phyloP scores from a whole-genome alignment of 345 rosid species.

The Xanthoceras sorbifolium region DNA sequence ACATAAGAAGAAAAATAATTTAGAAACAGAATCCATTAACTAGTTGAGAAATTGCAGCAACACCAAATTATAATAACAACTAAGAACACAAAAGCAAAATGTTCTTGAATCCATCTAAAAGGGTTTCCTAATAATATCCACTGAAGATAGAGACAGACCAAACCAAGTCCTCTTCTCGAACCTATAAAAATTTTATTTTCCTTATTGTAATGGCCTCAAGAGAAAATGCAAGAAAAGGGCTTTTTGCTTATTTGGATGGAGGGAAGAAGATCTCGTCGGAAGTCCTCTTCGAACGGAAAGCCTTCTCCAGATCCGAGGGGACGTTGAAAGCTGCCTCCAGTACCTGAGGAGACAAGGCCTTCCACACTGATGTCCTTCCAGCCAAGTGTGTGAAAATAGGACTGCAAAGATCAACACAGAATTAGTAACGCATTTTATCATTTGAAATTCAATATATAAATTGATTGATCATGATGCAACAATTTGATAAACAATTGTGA shows the following conservation, averaged over 20 bases:
- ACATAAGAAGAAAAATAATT: too few relatives aligned
- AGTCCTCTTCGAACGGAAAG: conserved; percentile 69
- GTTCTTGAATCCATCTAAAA: background rate
- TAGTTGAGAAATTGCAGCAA: background rate
- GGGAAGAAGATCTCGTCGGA: conserved; percentile 81
- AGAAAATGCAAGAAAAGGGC: background rate
- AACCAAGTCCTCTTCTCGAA: background rate
- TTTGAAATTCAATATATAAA: too few relatives aligned
- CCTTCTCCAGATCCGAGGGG: conserved; percentile 52
- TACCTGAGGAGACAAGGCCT: conserved; percentile 79
- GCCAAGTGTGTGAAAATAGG: conserved; percentile 92
- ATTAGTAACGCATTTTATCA: too few relatives aligned
- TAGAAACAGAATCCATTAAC: background rate
- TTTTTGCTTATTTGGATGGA: conserved; percentile 49
- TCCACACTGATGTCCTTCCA: conserved; percentile 77
- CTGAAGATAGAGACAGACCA: background rate
- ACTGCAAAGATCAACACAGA: conserved; percentile 37
- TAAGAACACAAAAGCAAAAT: background rate
- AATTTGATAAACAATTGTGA: too few relatives aligned
- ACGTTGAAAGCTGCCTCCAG: conserved; percentile 76
- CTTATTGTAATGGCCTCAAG: background rate
- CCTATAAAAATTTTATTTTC: background rate
- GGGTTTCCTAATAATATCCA: background rate
- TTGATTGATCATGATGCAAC: background rate
- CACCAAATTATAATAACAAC: background rate